Evolutionary conservation across 2,329 filamentous ascomycete species (phyloP), one percentile per base, ranked within the genome.

Genomic region (Chaetomiaceae sp.): DNA sequence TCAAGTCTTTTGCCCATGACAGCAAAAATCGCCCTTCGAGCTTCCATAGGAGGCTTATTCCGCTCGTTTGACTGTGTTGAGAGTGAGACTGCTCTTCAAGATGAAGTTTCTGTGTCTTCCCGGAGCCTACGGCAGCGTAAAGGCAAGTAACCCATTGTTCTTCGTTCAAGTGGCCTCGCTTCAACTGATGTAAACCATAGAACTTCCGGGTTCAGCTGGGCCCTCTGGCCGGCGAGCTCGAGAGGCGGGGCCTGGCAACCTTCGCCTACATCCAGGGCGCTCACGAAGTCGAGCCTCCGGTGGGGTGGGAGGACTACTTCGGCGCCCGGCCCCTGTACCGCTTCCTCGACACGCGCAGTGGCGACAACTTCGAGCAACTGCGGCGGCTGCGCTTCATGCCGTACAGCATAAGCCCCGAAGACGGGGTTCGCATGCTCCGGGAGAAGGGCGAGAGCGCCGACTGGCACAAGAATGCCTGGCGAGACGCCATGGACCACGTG

Each of bases 71-170:
- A n/a, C n/a, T n/a, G n/a, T n/a, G n/a, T n/a, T n/a, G n/a, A n/a
- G n/a, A n/a, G n/a, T n/a, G n/a, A n/a, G n/a, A n/a, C n/a, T n/a
- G n/a, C n/a, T n/a, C n/a, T 27, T 4, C 48, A 40, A 7, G 9
- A 66, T 66, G 65, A 66, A 62, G 56, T 66, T 65, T 40, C 63
- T 66, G 5, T 66, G 65, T 51, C 59, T 66, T 11, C 65, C 62
- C 7, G 65, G 65, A 14, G 63, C 65, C 9, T 66, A 63, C 40
- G 65, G 63, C 51, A 65, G 60, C 44, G 62, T 61, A 39, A 60
- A 64, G 59, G 64, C 58, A 43, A 31, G 60, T 37, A n/a, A n/a
- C n/a, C n/a, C n/a, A n/a, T n/a, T n/a, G n/a, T n/a, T n/a, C n/a
- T n/a, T n/a, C n/a, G n/a, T n/a, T n/a, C n/a, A n/a, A n/a, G n/a